Evolutionary conservation across 495 filamentous ascomycete genomes (phyloP).

Genomic region (Massariosphaeria phaeospora): DNA sequence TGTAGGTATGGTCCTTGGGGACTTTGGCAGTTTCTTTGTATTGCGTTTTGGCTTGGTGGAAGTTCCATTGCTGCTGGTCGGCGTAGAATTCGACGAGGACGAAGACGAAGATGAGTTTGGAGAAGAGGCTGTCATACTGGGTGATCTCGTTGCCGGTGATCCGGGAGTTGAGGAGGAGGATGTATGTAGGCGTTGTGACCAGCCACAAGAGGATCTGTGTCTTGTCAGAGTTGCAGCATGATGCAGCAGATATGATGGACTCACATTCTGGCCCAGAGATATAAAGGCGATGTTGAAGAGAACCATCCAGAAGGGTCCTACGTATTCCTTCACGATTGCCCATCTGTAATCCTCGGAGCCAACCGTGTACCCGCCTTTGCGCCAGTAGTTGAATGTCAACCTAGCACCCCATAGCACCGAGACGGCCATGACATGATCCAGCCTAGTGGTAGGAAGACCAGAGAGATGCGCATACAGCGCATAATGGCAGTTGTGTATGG

Average conservation of each 20-base stretch:
- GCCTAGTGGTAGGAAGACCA: conserved; percentile 63
- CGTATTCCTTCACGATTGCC: conserved; percentile 51
- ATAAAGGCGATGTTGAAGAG: conserved; percentile 87
- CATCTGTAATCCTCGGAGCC: conserved; percentile 95
- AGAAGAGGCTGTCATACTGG: conserved; percentile 62
- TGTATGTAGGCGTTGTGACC: conserved; percentile 77
- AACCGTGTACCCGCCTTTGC: conserved; percentile 83
- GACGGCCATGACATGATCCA: conserved; percentile 70
- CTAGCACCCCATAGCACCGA: conserved; percentile 80
- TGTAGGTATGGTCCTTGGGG: conserved; percentile 49
- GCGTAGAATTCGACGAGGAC: conserved; percentile 73
- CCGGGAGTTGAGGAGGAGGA: conserved; percentile 60
- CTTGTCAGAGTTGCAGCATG: conserved; percentile 5
- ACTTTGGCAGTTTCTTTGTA: conserved; percentile 71
- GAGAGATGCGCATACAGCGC: conserved; percentile 68
- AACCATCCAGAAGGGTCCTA: conserved; percentile 60
- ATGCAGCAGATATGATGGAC: conserved; percentile 28
- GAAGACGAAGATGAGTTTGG: conserved; percentile 61
- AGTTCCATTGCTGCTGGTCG: conserved; percentile 93
- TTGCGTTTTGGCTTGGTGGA: conserved; percentile 69
- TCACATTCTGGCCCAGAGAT: conserved; percentile 71
- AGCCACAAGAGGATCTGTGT: conserved; percentile 57
- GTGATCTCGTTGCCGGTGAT: conserved; percentile 41
- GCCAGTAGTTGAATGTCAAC: conserved; percentile 95
- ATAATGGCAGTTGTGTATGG: conserved; percentile 85